Conservation (phyloP, 495 filamentous ascomycete genomes). For the Penicillium flavigenum region DNA sequence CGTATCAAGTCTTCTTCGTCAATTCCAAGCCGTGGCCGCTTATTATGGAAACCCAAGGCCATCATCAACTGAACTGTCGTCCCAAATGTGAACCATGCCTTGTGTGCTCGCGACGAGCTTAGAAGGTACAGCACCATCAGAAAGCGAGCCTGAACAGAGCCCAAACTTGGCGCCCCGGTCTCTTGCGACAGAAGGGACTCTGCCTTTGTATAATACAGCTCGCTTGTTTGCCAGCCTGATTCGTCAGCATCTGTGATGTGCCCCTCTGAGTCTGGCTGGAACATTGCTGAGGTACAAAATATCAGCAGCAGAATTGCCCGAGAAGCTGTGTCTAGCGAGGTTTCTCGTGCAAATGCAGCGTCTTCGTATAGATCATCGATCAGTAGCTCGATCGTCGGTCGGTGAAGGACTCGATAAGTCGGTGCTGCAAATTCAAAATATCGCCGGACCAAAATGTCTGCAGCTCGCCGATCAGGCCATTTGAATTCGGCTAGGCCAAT, state of each 20-base stretch:
- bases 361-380: slow-evolving; percentile 17
- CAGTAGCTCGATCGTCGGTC: slow-evolving; percentile 23
- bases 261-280: slow-evolving; percentile 12
- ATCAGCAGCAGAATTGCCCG: slow-evolving; percentile 25
- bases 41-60: slow-evolving; percentile 30
- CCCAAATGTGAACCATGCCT: slow-evolving; percentile 34
- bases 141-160: slow-evolving; percentile 30
- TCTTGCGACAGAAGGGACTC: slow-evolving; percentile 23
- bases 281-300: slow-evolving; percentile 27
- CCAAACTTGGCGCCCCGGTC: slow-evolving; percentile 20
- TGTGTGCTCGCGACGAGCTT: slow-evolving; percentile 29
- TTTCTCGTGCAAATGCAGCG: neutral
- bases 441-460: slow-evolving; percentile 22
- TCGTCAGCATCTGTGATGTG: slow-evolving; percentile 20
- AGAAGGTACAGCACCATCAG: slow-evolving; percentile 31
- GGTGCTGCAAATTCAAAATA: slow-evolving; percentile 38
- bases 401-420: slow-evolving; percentile 33
- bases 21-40: slow-evolving; percentile 5
- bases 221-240: slow-evolving; percentile 21
- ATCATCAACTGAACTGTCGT: slow-evolving; percentile 32
- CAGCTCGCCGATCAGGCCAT: slow-evolving; percentile 24
- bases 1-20: slow-evolving; percentile 8
- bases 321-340: neutral
- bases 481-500: slow-evolving; percentile 17
- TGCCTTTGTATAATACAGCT: slow-evolving; percentile 28